Evolutionary conservation across 2,329 filamentous ascomycete genomes (phyloP).

Genomic region (Fusarium sp.): DNA sequence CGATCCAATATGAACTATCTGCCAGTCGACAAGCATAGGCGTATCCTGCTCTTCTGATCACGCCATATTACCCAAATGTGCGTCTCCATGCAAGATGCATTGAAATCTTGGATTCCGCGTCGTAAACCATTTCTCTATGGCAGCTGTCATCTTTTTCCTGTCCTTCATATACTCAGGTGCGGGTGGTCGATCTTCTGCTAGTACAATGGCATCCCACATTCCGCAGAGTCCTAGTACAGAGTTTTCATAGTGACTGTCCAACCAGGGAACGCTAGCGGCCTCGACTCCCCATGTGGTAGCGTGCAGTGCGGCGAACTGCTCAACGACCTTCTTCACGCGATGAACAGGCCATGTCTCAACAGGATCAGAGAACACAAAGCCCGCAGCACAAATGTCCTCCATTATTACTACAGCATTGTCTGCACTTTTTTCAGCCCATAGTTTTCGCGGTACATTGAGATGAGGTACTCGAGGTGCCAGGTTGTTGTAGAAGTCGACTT

Average conservation of each 20-base stretch:
- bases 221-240: conserved; percentile 16
- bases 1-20: not conserved
- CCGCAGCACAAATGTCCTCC: conserved; percentile 21
- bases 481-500: conserved; percentile 30
- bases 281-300: conserved; percentile 24
- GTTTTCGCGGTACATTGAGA: conserved; percentile 23
- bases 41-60: conserved; percentile 8
- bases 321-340: conserved; percentile 23
- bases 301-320: conserved; percentile 28
- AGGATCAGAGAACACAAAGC: conserved; percentile 19
- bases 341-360: conserved; percentile 26
- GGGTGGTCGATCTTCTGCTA: conserved; percentile 2
- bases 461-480: conserved; percentile 23
- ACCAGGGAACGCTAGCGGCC: conserved; percentile 12
- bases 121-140: conserved; percentile 13
- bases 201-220: conserved; percentile 13
- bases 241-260: conserved; percentile 21
- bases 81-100: conserved; percentile 11
- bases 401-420: conserved; percentile 23
- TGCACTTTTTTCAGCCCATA: conserved; percentile 25
- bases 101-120: conserved; percentile 9
- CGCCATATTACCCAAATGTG: conserved; percentile 10
- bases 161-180: conserved; percentile 14
- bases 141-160: conserved; percentile 2
- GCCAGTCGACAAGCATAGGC: conserved; percentile 13